Base-by-base conservation (phyloP, 202 grass and related monocot genomes). In the Brachypodium distachyon region DNA sequence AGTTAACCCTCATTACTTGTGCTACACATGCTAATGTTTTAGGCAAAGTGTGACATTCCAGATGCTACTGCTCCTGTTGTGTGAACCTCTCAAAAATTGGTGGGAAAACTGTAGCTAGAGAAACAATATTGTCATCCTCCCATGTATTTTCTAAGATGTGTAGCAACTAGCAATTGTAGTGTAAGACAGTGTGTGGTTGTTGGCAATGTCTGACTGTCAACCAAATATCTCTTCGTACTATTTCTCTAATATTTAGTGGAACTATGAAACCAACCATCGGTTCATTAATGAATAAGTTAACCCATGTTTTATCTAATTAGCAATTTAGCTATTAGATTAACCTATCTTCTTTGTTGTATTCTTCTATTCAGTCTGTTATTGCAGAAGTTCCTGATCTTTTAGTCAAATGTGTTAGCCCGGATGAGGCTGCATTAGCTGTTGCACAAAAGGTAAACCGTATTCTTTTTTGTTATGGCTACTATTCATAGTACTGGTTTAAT, bases 301-400 rank as follows among this genome's bases (percentile, higher is more conserved):
- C 5, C 27, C 55, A 67, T 67, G n/a, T 36, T 42, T 70, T 69
- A 55, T 61, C 11, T 67, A 28, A 43, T 77, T 26, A 16, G 1
- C n/a, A n/a, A n/a, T n/a, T n/a, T n/a, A n/a, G n/a, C n/a, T n/a
- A n/a, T n/a, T n/a, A n/a, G 11, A 36, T 34, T 62, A 86, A 70
- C 55, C 8, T 74, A 34, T 32, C 8, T 22, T 67, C 2, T 16
- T 66, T 38, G 1, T 28, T 77, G 28, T 28, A 72, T 72, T 28
- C 33, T 78, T 76, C 26, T 89, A 6, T 87, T 70, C 74, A 96
- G 92, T 87, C 79, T 56, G 77, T 96, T 85, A 82, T 96, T 61
- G 68, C 74, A 47, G 92, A 96, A 82, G 86, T 96, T 67, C 80
- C 92, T 63, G 89, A 89, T 61, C 89, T 96, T 62, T 82, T 96